These are phyloP conservation scores for Talaromyces sp. DNA, from an alignment of 2,329 filamentous ascomycete genomes.

Conservation along the genomic window DNA sequence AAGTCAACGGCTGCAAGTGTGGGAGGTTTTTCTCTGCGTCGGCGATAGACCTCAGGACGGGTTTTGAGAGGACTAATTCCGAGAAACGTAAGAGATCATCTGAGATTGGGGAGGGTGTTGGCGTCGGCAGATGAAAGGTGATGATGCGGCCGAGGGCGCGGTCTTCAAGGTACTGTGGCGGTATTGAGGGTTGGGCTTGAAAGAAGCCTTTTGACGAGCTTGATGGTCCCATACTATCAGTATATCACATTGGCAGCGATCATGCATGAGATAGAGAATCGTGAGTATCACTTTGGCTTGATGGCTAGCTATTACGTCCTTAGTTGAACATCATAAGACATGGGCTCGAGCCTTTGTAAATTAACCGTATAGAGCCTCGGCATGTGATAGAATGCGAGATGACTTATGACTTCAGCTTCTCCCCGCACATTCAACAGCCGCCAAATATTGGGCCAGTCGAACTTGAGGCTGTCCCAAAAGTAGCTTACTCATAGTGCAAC, in stretches of 20 bases:
- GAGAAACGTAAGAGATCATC: conserved; percentile 25
- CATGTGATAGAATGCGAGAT: conserved; percentile 12
- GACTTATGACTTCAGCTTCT: neutral
- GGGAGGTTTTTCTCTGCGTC: conserved; percentile 26
- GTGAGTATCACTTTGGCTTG: neutral
- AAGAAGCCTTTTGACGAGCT: conserved; percentile 27
- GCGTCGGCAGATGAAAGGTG: conserved; percentile 23
- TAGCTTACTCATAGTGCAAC: neutral
- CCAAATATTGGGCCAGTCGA: neutral
- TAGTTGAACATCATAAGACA: neutral
- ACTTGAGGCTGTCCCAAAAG: neutral
- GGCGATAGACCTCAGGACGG: conserved; percentile 20
- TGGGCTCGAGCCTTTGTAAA: neutral
- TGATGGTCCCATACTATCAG: conserved; percentile 23
- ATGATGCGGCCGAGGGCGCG: conserved; percentile 22
- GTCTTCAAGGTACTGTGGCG: conserved; percentile 24
- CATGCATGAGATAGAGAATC: neutral
- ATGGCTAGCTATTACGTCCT: neutral
- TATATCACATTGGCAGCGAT: neutral
- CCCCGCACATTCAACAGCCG: neutral
- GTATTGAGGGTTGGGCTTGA: conserved; percentile 22
- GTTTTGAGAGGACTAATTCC: conserved; percentile 22
- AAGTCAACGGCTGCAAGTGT: conserved; percentile 23
- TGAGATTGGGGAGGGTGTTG: conserved; percentile 20
- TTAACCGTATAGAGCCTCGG: conserved; percentile 8